phyloP scores from a whole-genome alignment of 106 monocot genomes.

The Phalaenopsis aphrodite region DNA sequence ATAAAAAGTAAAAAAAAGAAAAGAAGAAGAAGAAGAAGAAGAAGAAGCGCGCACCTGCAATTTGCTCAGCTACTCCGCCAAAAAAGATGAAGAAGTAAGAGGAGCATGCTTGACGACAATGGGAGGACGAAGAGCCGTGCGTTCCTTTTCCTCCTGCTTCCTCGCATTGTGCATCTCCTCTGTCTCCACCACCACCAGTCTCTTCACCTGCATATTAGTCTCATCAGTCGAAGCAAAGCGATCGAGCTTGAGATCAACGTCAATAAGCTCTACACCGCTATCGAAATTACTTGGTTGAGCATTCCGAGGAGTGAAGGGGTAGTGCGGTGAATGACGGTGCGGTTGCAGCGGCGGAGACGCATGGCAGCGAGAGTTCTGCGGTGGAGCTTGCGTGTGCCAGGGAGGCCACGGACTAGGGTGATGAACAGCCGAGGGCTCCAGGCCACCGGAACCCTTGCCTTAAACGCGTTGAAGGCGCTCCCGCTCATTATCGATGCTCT shows the following conservation, averaged over 20 bases:
- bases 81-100: conserved; percentile 6
- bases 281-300: conserved; percentile 62
- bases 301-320: conserved; percentile 95
- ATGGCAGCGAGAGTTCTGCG: conserved; percentile 93
- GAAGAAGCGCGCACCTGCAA: background rate
- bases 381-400: conserved; percentile 85
- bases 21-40: no score
- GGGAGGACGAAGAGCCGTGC: conserved; percentile 60
- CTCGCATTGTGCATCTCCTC: conserved; percentile 79
- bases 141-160: conserved; percentile 57
- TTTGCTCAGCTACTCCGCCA: background rate
- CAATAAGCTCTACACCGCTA: background rate
- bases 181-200: conserved; percentile 91
- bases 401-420: conserved; percentile 84
- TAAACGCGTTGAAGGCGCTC: conserved; percentile 93
- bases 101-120: conserved; percentile 61
- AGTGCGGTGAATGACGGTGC: conserved; percentile 83
- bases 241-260: background rate
- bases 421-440: conserved; percentile 87
- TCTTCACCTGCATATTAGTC: conserved; percentile 63
- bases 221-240: background rate
- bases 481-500: conserved; percentile 45
- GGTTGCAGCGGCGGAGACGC: conserved; percentile 92
- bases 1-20: background rate
- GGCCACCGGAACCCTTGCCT: conserved; percentile 56